phyloP scores from a whole-genome alignment of 768 basidiomycete genomes.

The Lactarius tabidus region DNA sequence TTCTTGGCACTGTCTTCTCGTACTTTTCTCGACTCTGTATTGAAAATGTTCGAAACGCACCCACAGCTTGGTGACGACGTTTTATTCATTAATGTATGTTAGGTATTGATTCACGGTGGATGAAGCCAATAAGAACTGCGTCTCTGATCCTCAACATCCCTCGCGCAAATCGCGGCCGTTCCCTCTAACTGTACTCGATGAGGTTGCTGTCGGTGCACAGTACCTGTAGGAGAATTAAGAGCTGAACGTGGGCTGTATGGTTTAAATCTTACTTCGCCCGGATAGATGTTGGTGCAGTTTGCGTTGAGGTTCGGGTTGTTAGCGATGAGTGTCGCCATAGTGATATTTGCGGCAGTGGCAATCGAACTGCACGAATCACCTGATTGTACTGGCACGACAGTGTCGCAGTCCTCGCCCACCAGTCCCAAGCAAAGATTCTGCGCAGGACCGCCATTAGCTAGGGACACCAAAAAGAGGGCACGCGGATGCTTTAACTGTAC shows the following conservation, averaged over 20 bases:
- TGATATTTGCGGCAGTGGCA: constrained; percentile 38
- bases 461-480: not conserved
- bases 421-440: constrained; percentile 51
- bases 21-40: constrained; percentile 1
- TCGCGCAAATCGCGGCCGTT: not conserved
- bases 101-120: not conserved
- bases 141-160: not conserved
- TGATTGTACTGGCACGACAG: constrained; percentile 42
- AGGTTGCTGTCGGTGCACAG: not conserved
- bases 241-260: not conserved
- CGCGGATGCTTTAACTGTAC: constrained; percentile 28
- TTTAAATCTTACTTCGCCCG: constrained; percentile 58
- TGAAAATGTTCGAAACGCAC: not conserved
- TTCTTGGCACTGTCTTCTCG: not conserved
- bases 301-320: constrained; percentile 74
- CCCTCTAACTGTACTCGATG: not conserved
- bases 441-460: not conserved
- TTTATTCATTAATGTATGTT: not conserved
- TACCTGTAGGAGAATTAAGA: not conserved
- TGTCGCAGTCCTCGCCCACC: constrained; percentile 51
- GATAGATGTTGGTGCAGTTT: constrained; percentile 61
- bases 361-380: constrained; percentile 53
- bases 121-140: not conserved
- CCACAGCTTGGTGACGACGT: not conserved
- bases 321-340: constrained; percentile 48